These are phyloP conservation scores for Phytophthora agathidicida DNA, from an alignment of 352 stramenopile genomes.

Conservation along the genomic window DNA sequence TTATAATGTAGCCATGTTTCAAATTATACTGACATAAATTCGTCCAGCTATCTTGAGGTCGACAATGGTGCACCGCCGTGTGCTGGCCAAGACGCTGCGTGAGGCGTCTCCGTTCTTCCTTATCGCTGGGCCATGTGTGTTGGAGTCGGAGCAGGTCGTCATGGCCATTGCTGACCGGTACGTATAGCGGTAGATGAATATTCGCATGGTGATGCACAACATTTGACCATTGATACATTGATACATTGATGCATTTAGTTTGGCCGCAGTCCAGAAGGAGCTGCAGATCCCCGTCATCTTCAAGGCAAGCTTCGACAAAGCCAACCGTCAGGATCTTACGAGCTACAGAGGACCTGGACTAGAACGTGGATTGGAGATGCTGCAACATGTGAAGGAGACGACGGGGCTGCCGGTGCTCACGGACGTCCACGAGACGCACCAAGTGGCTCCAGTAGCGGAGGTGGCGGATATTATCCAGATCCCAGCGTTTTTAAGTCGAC, in stretches of 20 bases:
- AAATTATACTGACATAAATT: constrained; percentile 25
- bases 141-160: constrained; percentile 74
- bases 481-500: constrained; percentile 88
- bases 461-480: constrained; percentile 89
- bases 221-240: background rate
- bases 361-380: constrained; percentile 66
- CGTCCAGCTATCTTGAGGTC: constrained; percentile 5
- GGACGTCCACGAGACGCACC: constrained; percentile 87
- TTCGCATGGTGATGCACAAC: background rate
- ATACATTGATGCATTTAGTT: constrained; percentile 31
- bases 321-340: constrained; percentile 82
- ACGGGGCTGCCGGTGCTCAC: constrained; percentile 84
- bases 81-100: constrained; percentile 59
- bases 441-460: constrained; percentile 68
- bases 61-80: constrained; percentile 49
- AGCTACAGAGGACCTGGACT: constrained; percentile 85
- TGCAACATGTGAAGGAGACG: constrained; percentile 72
- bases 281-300: constrained; percentile 85
- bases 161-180: constrained; percentile 76
- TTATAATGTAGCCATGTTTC: constrained; percentile 18
- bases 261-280: constrained; percentile 54
- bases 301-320: constrained; percentile 92
- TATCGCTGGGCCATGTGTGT: constrained; percentile 82
- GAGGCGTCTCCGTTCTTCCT: constrained; percentile 80
- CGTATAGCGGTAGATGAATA: background rate